Conservation (phyloP, 352 stramenopile species). For the Phytophthora hybrid region DNA sequence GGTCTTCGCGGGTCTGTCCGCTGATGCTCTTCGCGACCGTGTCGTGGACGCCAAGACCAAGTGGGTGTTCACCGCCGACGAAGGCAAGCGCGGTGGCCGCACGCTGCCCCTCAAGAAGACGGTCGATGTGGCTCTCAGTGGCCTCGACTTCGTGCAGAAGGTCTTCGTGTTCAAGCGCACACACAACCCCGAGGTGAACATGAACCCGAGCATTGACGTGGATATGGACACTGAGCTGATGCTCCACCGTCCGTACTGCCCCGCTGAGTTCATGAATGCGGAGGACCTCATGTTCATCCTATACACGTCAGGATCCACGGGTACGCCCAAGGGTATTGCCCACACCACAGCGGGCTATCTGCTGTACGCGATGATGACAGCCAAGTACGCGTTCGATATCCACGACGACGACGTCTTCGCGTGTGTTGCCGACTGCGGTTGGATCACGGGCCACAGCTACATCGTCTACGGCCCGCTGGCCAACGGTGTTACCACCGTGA, state of each 20-base stretch:
- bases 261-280: conserved; percentile 95
- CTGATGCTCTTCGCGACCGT: conserved; percentile 94
- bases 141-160: conserved; percentile 90
- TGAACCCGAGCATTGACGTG: conserved; percentile 89
- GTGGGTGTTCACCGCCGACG: conserved; percentile 94
- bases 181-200: conserved; percentile 71
- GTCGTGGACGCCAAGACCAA: conserved; percentile 89
- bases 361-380: conserved; percentile 94
- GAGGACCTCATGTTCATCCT: conserved; percentile 98
- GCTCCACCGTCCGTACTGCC: conserved; percentile 93
- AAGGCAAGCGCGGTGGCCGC: conserved; percentile 93
- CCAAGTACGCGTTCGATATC: conserved; percentile 94
- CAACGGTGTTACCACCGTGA: conserved; percentile 96
- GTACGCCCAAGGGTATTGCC: conserved; percentile 94
- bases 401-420: conserved; percentile 93
- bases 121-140: conserved; percentile 92
- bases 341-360: conserved; percentile 97
- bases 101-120: conserved; percentile 96
- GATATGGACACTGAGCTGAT: conserved; percentile 93
- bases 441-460: conserved; percentile 97
- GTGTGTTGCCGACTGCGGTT: conserved; percentile 95
- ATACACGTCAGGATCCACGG: conserved; percentile 98
- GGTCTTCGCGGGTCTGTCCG: conserved; percentile 96
- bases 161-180: conserved; percentile 96
- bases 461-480: conserved; percentile 98